These are phyloP conservation scores for Hericium rajendrae DNA, from an alignment of 768 basidiomycete genomes.

Conservation along the genomic window DNA sequence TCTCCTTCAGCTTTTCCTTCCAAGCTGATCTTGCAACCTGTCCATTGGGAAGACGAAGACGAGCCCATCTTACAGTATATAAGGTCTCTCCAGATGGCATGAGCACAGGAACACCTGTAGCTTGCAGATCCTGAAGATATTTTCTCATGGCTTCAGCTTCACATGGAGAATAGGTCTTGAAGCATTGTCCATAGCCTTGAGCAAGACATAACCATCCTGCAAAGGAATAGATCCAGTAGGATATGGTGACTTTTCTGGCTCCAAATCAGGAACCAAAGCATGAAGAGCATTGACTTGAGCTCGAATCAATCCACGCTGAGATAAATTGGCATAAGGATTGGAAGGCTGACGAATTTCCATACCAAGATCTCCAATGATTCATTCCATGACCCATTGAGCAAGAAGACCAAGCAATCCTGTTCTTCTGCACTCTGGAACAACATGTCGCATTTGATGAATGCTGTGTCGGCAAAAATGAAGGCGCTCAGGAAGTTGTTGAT, in stretches of 20 bases:
- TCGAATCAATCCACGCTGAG: conserved; percentile 9
- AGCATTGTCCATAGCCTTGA: background rate
- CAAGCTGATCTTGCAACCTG: conserved; percentile 13
- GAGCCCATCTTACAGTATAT: conserved; percentile 5
- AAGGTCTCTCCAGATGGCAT: background rate
- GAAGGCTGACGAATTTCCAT: conserved; percentile 18
- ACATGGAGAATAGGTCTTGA: background rate
- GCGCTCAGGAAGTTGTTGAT: conserved; percentile 14
- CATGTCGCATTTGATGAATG: conserved; percentile 25
- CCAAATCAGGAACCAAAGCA: conserved; percentile 15
- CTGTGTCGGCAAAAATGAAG: conserved; percentile 28
- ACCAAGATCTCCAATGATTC: conserved; percentile 17
- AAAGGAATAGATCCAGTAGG: conserved; percentile 1
- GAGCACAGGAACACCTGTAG: background rate
- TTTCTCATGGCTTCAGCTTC: background rate
- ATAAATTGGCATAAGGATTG: conserved; percentile 18
- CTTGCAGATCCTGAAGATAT: background rate
- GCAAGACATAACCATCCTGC: background rate
- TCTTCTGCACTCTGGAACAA: conserved; percentile 15
- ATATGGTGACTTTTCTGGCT: background rate
- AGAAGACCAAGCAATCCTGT: conserved; percentile 9
- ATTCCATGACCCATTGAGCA: conserved; percentile 18
- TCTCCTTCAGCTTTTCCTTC: conserved; percentile 8
- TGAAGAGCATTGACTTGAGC: conserved; percentile 10
- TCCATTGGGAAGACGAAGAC: conserved; percentile 11